Evolutionary conservation across 2,329 filamentous ascomycete genomes (phyloP).

Genomic region (Aspergillus melleus): DNA sequence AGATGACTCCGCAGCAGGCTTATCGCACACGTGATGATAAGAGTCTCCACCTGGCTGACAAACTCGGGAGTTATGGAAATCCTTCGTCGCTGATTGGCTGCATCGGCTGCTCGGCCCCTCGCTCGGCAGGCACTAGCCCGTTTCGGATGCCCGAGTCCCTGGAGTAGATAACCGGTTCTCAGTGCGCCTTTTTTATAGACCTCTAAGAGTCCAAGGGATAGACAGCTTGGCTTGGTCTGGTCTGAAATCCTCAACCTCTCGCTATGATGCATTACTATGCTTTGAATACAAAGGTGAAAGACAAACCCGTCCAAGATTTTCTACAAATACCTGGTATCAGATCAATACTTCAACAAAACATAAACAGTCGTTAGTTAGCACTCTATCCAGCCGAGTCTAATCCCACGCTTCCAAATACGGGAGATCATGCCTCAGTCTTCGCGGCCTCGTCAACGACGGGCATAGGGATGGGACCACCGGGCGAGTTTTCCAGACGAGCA

Average conservation of each 20-base stretch:
- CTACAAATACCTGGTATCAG: background rate
- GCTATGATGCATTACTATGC: background rate
- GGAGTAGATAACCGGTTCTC: background rate
- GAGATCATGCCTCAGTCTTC: conserved; percentile 23
- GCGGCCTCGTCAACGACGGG: conserved; percentile 35
- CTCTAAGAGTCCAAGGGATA: background rate
- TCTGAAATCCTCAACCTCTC: background rate
- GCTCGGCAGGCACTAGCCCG: background rate
- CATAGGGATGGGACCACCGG: conserved; percentile 69
- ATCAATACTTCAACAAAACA: background rate
- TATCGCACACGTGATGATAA: conserved; percentile 24
- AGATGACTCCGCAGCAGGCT: background rate
- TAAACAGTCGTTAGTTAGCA: conserved; percentile 1
- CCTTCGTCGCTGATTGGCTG: background rate
- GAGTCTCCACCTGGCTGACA: conserved; percentile 1
- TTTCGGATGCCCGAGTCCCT: background rate
- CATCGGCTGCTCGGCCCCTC: background rate
- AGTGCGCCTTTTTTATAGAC: background rate
- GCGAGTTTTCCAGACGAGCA: conserved; percentile 69
- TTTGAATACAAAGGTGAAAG: background rate
- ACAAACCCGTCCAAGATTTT: background rate
- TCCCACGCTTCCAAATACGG: background rate
- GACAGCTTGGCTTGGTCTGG: background rate
- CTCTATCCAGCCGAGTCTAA: conserved; percentile 11
- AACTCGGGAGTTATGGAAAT: background rate